phyloP scores from a whole-genome alignment of 345 rosid genomes.

The Mallotus nudiflorus region DNA sequence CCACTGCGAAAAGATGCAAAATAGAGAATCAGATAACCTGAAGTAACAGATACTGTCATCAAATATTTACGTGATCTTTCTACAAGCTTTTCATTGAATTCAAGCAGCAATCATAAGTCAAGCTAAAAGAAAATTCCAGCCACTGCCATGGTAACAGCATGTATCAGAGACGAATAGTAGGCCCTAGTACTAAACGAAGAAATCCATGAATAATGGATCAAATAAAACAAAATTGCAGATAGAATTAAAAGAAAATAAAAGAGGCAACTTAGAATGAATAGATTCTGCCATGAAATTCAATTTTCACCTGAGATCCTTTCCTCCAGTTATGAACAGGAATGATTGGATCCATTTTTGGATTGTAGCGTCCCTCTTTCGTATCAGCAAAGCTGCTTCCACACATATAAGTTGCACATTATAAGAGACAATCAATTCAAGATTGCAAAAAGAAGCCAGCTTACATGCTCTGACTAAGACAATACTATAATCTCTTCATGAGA shows the following conservation, averaged over 20 bases:
- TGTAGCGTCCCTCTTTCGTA: constrained; percentile 93
- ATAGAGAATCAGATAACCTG: constrained; percentile 12
- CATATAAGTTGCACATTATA: constrained; percentile 12
- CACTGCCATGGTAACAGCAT: too few relatives aligned
- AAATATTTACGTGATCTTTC: not conserved
- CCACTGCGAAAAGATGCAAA: constrained; percentile 60
- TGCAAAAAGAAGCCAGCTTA: not conserved
- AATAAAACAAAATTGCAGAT: too few relatives aligned
- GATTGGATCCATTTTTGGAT: constrained; percentile 81
- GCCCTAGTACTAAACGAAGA: too few relatives aligned
- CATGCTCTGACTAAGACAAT: not conserved
- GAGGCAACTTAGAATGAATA: too few relatives aligned
- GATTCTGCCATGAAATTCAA: constrained; percentile 18
- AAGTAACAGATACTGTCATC: constrained; percentile 17
- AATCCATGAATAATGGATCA: too few relatives aligned
- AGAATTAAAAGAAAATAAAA: too few relatives aligned
- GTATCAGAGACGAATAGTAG: too few relatives aligned
- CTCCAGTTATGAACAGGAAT: constrained; percentile 90
- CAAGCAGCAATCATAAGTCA: constrained; percentile 15
- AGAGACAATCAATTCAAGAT: not conserved
- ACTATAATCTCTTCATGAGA: not conserved
- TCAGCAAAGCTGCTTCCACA: constrained; percentile 85
- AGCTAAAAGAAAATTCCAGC: too few relatives aligned
- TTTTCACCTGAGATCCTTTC: constrained; percentile 93
- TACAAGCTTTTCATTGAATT: not conserved